phyloP scores from a whole-genome alignment of 345 rosid genomes.

The Eucalyptus polyanthemos region DNA sequence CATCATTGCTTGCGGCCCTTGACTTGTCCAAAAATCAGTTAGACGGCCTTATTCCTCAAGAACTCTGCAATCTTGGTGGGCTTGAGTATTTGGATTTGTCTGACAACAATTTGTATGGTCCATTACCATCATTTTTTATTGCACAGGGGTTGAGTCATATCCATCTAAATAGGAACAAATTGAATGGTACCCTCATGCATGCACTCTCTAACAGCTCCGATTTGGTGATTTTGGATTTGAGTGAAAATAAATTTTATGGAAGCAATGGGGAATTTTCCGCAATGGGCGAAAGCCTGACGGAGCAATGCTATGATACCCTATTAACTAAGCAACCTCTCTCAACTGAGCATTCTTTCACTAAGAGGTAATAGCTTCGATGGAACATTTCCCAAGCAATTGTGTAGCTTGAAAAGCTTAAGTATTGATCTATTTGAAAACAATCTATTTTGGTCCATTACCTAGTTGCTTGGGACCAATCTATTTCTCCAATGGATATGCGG shows the following conservation, averaged over 20 bases:
- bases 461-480: not conserved
- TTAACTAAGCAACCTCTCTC: not conserved
- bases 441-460: not conserved
- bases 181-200: not conserved
- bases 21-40: not conserved
- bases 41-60: not conserved
- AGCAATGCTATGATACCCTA: no score
- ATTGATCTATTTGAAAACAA: not conserved
- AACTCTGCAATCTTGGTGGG: not conserved
- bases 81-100: not conserved
- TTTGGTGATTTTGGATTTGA: not conserved
- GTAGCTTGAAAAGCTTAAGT: not conserved
- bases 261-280: no score
- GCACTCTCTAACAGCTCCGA: not conserved
- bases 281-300: no score
- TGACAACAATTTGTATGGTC: not conserved
- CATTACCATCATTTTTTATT: not conserved
- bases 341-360: not conserved
- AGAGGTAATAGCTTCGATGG: not conserved
- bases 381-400: not conserved
- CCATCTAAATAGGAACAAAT: not conserved
- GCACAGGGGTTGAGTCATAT: not conserved
- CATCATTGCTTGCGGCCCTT: not conserved
- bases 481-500: rapidly evolving
- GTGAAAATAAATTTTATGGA: not conserved